These are phyloP conservation scores for Saprolegnia parasitica DNA, from an alignment of 352 stramenopile species.

Conservation along the genomic window DNA sequence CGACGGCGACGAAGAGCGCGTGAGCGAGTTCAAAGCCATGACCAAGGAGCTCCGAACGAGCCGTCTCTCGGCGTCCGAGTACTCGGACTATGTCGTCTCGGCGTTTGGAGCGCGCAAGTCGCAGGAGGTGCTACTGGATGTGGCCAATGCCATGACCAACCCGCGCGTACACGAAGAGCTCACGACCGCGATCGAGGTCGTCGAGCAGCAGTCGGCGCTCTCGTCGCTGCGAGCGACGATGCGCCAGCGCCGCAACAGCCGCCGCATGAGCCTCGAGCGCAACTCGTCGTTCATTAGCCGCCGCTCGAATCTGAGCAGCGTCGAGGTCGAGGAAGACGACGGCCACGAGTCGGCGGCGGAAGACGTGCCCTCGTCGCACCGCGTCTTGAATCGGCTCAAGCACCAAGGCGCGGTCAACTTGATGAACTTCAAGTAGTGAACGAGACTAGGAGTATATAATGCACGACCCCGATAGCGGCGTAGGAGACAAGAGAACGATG, in stretches of 20 bases:
- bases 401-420: slow-evolving; percentile 28
- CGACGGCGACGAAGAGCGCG: slow-evolving; percentile 23
- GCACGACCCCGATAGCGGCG: not conserved
- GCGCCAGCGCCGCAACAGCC: slow-evolving; percentile 1
- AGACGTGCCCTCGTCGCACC: not conserved
- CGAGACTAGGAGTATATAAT: not conserved
- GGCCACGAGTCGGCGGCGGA: not conserved
- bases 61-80: slow-evolving; percentile 5
- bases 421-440: slow-evolving; percentile 27
- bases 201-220: not conserved
- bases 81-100: slow-evolving; percentile 23
- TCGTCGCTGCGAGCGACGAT: slow-evolving; percentile 19
- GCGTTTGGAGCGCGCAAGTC: slow-evolving; percentile 18
- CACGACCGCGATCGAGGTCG: not conserved
- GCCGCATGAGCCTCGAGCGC: slow-evolving; percentile 26
- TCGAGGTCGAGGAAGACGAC: slow-evolving; percentile 2
- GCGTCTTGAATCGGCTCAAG: slow-evolving; percentile 17
- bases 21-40: slow-evolving; percentile 26
- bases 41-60: slow-evolving; percentile 24
- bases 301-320: not conserved
- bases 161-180: slow-evolving; percentile 26
- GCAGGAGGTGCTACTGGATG: slow-evolving; percentile 16
- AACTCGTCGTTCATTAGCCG: slow-evolving; percentile 13
- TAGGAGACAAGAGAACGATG: not conserved
- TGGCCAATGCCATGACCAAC: slow-evolving; percentile 17